A percentile compares a stretch with the other conserved stretches of the same genome.
phyloP scores from a whole-genome alignment of 345 rosid species.

The Pugionium cornutum region DNA sequence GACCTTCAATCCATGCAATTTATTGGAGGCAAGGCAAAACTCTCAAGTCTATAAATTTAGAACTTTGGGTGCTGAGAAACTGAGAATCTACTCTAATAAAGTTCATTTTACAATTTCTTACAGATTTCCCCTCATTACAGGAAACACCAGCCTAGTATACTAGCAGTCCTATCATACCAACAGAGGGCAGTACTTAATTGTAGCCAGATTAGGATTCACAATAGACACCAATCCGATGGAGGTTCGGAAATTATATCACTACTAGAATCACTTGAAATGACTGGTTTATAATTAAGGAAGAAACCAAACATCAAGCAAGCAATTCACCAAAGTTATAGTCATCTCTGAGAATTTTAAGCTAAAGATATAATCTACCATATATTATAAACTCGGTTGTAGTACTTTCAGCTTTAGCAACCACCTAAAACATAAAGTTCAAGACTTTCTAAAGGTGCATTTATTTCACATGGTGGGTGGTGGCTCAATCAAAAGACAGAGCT shows the following conservation, averaged over 20 bases:
- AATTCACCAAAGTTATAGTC: not conserved
- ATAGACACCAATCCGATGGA: not conserved
- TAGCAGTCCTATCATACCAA: not conserved
- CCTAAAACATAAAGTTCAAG: constrained; percentile 9
- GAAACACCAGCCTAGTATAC: not conserved
- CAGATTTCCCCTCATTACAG: not conserved
- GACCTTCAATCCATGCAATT: not conserved
- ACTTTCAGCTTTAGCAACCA: constrained; percentile 7
- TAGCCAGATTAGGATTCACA: too few relatives aligned
- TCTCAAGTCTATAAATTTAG: not conserved
- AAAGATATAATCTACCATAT: too few relatives aligned
- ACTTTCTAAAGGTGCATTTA: constrained; percentile 6
- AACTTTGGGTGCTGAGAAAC: not conserved
- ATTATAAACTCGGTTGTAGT: too few relatives aligned
- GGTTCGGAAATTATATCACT: not conserved
- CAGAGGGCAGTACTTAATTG: too few relatives aligned
- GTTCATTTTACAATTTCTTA: not conserved
- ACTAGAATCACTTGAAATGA: constrained; percentile 6
- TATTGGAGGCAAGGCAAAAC: constrained; percentile 7
- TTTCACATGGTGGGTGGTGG: constrained; percentile 21
- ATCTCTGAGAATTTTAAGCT: too few relatives aligned
- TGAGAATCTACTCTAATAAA: not conserved
- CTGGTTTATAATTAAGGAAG: too few relatives aligned
- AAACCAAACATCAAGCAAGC: not conserved
- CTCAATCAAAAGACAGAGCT: constrained; percentile 1